Evolutionary conservation across 805 yeast species (phyloP), one percentile per base, ranked within the genome.

Genomic region (Maudiozyma saulgeensis): DNA sequence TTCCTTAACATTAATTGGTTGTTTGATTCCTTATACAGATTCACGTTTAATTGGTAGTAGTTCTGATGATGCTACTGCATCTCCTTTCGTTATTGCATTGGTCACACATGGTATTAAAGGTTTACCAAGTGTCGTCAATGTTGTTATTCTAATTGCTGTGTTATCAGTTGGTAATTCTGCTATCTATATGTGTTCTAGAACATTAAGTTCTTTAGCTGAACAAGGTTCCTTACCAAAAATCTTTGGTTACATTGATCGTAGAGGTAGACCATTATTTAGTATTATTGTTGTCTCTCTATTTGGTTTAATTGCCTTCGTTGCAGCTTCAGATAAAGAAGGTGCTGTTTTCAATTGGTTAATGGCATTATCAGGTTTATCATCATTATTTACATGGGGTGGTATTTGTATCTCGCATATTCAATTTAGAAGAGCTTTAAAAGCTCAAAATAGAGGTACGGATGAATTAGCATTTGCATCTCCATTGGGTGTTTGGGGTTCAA

Each of bases 21-120:
- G 74, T 18, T 60, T 77, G 50, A 81, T 77, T 44, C 76, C 79
- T 38, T 71, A 69, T 48, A 65, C 60, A 42, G 74, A 74, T 49
- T 53, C 62, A 9, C 64, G 78, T 52, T 66, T 74, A 53, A 66
- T 76, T 48, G 77, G 78, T 50, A 70, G 76, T 31, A 63, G 75
- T 44, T 75, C 71, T 44, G 79, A 75, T 47, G 79, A 77, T 54
- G 84, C 83, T 42, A 67, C 81, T 15, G 85, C 88, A 12, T 84
- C 90, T 15, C 91, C 93, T 15, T 84, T 84, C 56, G 91, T 84
- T 48, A 79, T 85, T 67, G 86, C 91, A 32, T 77, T 83, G 49
- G 70, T 64, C 34, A 72, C 74, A 45, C 84, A 84, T 26, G 86
- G 87, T 51, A 80, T 82, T 53, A 68, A 64, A 32, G 88, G 82